phyloP scores from a whole-genome alignment of 345 rosid genomes.

The Acer yangbiense region DNA sequence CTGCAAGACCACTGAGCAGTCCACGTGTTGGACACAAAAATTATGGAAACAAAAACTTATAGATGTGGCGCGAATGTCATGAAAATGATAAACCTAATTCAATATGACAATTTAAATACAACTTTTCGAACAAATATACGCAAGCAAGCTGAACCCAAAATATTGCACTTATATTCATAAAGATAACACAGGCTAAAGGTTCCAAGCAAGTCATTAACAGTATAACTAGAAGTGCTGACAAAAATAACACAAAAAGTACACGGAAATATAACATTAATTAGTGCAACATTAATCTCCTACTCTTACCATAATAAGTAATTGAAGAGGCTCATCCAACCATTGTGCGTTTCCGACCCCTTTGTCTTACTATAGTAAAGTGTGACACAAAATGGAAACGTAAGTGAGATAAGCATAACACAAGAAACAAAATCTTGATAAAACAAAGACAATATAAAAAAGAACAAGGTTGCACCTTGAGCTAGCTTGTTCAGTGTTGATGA shows the following conservation, averaged over 20 bases:
- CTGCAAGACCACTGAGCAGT: not conserved
- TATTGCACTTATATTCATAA: not conserved
- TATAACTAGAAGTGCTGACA: not conserved
- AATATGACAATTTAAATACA: not conserved
- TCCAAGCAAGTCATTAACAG: not conserved
- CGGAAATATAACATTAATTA: not conserved
- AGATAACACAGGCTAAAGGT: conserved; percentile 1
- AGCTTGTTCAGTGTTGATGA: conserved; percentile 91
- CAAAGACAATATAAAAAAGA: not conserved
- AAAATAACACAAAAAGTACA: not conserved
- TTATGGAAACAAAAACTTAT: too few species aligned
- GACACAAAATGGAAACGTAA: conserved; percentile 19
- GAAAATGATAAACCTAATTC: not conserved
- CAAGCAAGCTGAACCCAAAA: conserved; percentile 2
- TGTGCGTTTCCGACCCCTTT: conserved; percentile 91
- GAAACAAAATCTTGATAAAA: conserved; percentile 4
- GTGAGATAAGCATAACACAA: not conserved
- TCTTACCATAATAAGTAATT: not conserved
- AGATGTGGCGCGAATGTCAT: not conserved
- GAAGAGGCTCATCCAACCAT: conserved; percentile 73
- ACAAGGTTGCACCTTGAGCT: conserved; percentile 67
- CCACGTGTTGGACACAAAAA: not conserved
- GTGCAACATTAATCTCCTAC: not conserved
- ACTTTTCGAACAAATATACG: not conserved
- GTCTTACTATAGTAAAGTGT: conserved; percentile 56